phyloP scores from a whole-genome alignment of 73 alveolate genomes.

The Tetrahymena borealis region DNA sequence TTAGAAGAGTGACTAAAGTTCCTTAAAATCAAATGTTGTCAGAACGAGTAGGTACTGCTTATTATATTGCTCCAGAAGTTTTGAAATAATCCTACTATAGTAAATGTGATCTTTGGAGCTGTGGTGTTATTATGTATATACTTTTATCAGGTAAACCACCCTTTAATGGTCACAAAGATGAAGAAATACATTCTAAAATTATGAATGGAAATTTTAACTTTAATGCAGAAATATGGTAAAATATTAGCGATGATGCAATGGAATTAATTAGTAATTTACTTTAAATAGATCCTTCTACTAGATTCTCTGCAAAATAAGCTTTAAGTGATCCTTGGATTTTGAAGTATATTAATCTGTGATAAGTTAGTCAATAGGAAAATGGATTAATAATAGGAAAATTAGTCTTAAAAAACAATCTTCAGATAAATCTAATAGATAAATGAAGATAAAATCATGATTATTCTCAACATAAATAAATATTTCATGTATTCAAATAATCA shows the following conservation, averaged over 20 bases:
- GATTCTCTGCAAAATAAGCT: constrained; percentile 69
- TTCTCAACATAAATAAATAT: too few relatives aligned
- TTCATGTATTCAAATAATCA: too few relatives aligned
- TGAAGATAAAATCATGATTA: too few relatives aligned
- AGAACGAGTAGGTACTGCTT: background rate
- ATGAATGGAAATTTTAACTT: constrained; percentile 8
- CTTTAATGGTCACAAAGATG: constrained; percentile 40
- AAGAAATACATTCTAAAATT: constrained; percentile 21
- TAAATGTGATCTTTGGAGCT: constrained; percentile 66
- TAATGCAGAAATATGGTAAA: constrained; percentile 46
- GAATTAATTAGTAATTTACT: constrained; percentile 41
- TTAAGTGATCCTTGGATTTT: constrained; percentile 68
- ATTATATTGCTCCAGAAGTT: constrained; percentile 54
- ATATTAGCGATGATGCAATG: constrained; percentile 38
- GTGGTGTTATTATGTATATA: constrained; percentile 46
- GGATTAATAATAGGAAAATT: too few relatives aligned
- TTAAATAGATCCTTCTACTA: constrained; percentile 53
- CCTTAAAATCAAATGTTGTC: background rate
- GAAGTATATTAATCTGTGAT: too few relatives aligned
- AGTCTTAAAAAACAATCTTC: too few relatives aligned
- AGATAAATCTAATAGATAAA: too few relatives aligned
- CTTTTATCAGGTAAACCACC: constrained; percentile 58
- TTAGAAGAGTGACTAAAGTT: background rate
- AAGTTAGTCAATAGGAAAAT: too few relatives aligned
- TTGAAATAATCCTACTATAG: constrained; percentile 35